Evolutionary conservation across 176 grass and related monocot species (phyloP).

Genomic region (Carex cristatella): DNA sequence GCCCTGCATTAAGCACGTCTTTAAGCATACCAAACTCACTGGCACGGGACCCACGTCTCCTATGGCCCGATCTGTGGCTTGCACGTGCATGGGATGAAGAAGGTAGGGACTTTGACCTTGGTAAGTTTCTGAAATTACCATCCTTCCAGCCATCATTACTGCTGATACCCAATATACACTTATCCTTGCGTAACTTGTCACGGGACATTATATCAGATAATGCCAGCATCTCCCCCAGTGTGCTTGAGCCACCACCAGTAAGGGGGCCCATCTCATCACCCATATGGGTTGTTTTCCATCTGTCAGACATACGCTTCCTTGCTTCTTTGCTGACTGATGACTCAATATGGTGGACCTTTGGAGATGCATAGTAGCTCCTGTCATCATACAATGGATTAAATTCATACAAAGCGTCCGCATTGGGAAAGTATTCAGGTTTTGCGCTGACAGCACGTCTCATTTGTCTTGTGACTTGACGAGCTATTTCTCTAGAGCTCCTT

Average conservation of each 20-base stretch:
- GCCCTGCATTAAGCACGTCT: conserved; percentile 65
- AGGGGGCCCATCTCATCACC: conserved; percentile 32
- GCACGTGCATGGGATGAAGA: conserved; percentile 31
- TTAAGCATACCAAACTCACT: conserved; percentile 76
- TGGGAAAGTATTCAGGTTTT: conserved; percentile 27
- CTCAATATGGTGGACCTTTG: conserved; percentile 44
- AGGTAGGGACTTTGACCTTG: conserved; percentile 70
- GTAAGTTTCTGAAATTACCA: conserved; percentile 36
- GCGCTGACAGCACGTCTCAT: conserved; percentile 49
- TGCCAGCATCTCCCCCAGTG: conserved; percentile 74
- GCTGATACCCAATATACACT: conserved; percentile 39
- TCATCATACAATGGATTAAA: conserved; percentile 45
- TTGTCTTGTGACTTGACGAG: conserved; percentile 56
- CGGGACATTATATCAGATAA: conserved; percentile 46
- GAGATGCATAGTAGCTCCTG: conserved; percentile 36
- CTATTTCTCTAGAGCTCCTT: conserved; percentile 85
- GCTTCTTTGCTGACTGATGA: conserved; percentile 78
- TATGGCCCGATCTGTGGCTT: conserved; percentile 51
- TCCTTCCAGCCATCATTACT: conserved; percentile 61
- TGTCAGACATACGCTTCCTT: conserved; percentile 80
- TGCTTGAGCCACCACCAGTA: conserved; percentile 23
- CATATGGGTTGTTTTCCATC: conserved; percentile 55
- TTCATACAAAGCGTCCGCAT: conserved; percentile 33
- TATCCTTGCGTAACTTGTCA: conserved; percentile 9
- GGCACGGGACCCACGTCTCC: conserved; percentile 36